A percentile compares a stretch with the other conserved stretches of the same genome.
Evolutionary conservation across 129 eudicot genomes (phyloP).

Genomic region (Ambrosia artemisiifolia): DNA sequence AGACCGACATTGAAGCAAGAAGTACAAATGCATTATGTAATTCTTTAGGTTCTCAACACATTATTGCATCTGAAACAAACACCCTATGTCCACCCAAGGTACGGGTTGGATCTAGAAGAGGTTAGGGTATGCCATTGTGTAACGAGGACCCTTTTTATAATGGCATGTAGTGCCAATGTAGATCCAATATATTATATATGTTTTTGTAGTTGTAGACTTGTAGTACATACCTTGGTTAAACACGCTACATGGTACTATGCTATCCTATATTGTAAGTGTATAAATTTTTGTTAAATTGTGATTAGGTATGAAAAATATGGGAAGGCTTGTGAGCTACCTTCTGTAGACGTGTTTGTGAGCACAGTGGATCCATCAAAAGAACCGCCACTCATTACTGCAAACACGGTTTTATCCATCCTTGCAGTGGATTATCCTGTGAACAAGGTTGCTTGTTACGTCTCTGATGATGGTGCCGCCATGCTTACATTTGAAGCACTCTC

Average conservation of each 20-base stretch:
- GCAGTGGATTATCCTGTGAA: constrained; percentile 77
- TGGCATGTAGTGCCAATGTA: not conserved
- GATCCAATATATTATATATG: not conserved
- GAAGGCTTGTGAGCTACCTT: constrained; percentile 55
- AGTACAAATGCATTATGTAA: too few species aligned
- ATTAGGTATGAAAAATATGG: constrained; percentile 72
- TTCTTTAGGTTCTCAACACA: too few species aligned
- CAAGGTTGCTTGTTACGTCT: constrained; percentile 65
- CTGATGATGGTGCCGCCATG: constrained; percentile 86
- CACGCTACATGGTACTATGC: not conserved
- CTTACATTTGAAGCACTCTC: constrained; percentile 76
- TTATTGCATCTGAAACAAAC: too few species aligned
- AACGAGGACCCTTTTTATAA: not conserved
- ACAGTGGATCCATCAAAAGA: constrained; percentile 80
- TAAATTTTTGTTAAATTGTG: not conserved
- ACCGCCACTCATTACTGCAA: constrained; percentile 77
- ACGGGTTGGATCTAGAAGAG: not conserved
- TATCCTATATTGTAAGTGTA: not conserved
- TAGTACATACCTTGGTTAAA: not conserved
- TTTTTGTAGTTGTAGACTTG: not conserved
- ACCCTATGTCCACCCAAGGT: not conserved
- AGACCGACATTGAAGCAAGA: too few species aligned
- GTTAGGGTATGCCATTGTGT: not conserved
- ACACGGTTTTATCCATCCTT: constrained; percentile 71
- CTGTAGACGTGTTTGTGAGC: constrained; percentile 62